Conservation (phyloP, 148 eudicot genomes). For the Silene uniflora region DNA sequence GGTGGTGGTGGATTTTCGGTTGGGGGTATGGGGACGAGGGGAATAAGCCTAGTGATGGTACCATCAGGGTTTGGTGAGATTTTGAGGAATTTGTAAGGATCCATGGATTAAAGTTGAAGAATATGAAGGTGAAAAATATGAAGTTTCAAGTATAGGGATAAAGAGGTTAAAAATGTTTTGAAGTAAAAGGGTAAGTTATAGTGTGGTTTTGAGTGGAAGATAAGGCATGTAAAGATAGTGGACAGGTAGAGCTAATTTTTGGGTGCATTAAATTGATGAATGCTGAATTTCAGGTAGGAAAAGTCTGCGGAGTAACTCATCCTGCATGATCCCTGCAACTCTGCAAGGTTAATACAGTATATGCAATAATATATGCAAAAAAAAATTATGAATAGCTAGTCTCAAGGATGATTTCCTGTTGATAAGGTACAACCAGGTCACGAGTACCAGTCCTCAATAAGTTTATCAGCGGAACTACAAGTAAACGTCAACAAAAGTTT, state of each 20-base stretch:
- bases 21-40: constrained; percentile 31
- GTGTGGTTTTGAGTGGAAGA: background rate
- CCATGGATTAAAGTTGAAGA: constrained; percentile 25
- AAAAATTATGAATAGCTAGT: no score
- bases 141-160: background rate
- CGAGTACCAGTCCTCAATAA: background rate
- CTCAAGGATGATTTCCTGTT: background rate
- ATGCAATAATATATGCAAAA: background rate
- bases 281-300: background rate
- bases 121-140: background rate
- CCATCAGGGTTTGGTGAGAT: constrained; percentile 68
- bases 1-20: constrained; percentile 19
- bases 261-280: constrained; percentile 21
- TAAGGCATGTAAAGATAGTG: background rate
- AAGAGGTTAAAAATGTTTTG: background rate
- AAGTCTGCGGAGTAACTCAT: background rate
- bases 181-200: background rate
- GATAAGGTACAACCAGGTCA: background rate
- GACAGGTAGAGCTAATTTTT: constrained; percentile 13
- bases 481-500: background rate
- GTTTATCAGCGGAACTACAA: background rate
- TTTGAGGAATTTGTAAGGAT: constrained; percentile 60
- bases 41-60: constrained; percentile 41
- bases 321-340: constrained; percentile 16
- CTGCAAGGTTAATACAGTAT: constrained; percentile 14